phyloP scores from a whole-genome alignment of 805 yeast species.

The Candida easanensis region DNA sequence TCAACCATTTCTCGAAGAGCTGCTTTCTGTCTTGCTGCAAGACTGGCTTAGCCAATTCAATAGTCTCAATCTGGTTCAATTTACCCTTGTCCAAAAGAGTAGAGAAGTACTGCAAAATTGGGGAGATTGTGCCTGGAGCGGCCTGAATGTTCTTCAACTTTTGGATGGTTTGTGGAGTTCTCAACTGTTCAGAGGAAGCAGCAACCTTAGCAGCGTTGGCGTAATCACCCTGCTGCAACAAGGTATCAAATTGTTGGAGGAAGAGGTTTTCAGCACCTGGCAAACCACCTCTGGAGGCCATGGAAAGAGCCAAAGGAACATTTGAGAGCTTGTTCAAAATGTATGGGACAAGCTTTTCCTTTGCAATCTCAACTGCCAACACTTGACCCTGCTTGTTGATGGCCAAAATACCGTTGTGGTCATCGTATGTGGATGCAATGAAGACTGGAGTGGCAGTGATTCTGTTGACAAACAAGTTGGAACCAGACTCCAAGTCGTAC shows the following conservation, averaged over 20 bases:
- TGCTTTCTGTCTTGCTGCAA: constrained; percentile 93
- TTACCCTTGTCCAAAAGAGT: constrained; percentile 90
- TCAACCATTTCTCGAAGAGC: constrained; percentile 92
- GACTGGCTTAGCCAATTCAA: constrained; percentile 93
- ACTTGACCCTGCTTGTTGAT: constrained; percentile 96
- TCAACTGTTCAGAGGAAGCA: constrained; percentile 86
- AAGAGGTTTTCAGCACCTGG: constrained; percentile 96
- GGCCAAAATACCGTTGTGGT: constrained; percentile 81
- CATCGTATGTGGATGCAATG: constrained; percentile 74
- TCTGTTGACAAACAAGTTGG: constrained; percentile 91
- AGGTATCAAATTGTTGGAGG: constrained; percentile 85
- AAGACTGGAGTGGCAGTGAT: constrained; percentile 95
- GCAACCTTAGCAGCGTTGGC: constrained; percentile 94
- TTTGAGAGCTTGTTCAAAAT: constrained; percentile 83
- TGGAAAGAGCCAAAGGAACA: constrained; percentile 78
- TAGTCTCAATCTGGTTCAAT: constrained; percentile 86
- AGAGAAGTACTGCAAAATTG: constrained; percentile 88
- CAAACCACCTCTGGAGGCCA: constrained; percentile 93
- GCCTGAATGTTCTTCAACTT: constrained; percentile 88
- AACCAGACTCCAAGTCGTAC: constrained; percentile 90
- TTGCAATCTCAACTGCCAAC: constrained; percentile 84
- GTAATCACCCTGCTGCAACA: constrained; percentile 82
- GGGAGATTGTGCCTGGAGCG: constrained; percentile 92
- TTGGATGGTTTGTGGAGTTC: constrained; percentile 93
- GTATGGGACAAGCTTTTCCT: constrained; percentile 83